Conservation (phyloP, 2,329 filamentous ascomycete genomes). For the Arthrinium puccinioides region DNA sequence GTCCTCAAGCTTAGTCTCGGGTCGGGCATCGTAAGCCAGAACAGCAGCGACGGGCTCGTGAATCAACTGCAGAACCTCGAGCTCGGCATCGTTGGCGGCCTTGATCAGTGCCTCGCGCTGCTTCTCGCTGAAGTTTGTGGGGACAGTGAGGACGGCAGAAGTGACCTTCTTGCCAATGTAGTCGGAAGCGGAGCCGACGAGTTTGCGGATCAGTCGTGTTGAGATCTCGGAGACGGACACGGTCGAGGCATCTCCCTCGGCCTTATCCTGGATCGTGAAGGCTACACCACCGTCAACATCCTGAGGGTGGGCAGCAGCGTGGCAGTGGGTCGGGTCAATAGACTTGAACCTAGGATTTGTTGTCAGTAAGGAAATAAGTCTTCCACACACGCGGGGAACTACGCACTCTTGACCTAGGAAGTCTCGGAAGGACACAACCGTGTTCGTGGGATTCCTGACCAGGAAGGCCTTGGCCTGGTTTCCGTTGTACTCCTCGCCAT, state of each 20-base stretch:
- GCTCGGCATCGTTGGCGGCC: constrained; percentile 69
- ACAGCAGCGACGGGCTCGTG: constrained; percentile 83
- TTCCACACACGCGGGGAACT: too few relatives aligned
- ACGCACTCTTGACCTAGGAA: constrained; percentile 87
- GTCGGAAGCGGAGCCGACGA: constrained; percentile 78
- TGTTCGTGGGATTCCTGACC: constrained; percentile 87
- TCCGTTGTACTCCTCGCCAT: constrained; percentile 94
- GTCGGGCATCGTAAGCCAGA: constrained; percentile 83
- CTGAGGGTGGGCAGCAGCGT: constrained; percentile 84
- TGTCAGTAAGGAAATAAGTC: too few relatives aligned
- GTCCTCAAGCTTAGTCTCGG: constrained; percentile 67
- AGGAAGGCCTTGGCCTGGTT: constrained; percentile 92
- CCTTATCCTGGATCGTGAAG: constrained; percentile 78
- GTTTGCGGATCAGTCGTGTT: constrained; percentile 75
- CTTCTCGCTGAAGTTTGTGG: constrained; percentile 84
- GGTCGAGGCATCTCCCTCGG: constrained; percentile 55
- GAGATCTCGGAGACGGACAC: constrained; percentile 75
- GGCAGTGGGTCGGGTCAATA: constrained; percentile 92
- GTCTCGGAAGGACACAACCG: constrained; percentile 91
- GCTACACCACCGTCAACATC: constrained; percentile 64
- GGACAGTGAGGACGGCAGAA: constrained; percentile 88
- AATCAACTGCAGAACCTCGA: constrained; percentile 91
- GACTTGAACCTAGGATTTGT: constrained; percentile 63
- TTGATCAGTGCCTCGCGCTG: constrained; percentile 76
- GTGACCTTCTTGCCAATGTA: constrained; percentile 91